Evolutionary conservation across 768 basidiomycete genomes (phyloP).

Genomic region (Mycena filopes): DNA sequence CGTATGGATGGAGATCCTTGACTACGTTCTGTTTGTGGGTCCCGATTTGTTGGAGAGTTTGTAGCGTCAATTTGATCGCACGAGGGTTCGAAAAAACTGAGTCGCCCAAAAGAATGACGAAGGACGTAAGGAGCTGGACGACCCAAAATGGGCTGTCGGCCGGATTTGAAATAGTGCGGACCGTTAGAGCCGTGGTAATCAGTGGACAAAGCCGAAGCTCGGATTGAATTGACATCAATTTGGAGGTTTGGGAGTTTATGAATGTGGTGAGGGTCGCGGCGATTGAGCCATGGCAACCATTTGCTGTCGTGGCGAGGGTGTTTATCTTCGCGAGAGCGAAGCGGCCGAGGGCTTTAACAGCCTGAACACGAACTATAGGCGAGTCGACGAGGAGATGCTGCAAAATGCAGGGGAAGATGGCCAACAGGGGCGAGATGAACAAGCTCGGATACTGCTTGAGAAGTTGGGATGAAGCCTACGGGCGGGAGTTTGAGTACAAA

Average conservation of each 20-base stretch:
- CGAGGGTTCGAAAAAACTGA: conserved; percentile 53
- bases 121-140: conserved; percentile 53
- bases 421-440: conserved; percentile 60
- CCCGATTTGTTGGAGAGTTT: conserved; percentile 45
- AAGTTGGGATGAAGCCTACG: conserved; percentile 48
- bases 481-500: conserved; percentile 1
- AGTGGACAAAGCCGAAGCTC: conserved; percentile 38
- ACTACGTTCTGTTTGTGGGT: conserved; percentile 48
- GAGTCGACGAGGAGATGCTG: conserved; percentile 42
- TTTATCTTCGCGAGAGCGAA: conserved; percentile 57
- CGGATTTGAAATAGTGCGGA: conserved; percentile 31
- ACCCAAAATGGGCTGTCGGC: conserved; percentile 55
- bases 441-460: conserved; percentile 53
- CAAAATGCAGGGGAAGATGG: conserved; percentile 56
- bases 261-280: conserved; percentile 20
- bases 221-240: conserved; percentile 8
- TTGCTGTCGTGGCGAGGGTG: conserved; percentile 17
- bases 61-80: conserved; percentile 50
- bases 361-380: conserved; percentile 54
- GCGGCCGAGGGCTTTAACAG: conserved; percentile 67
- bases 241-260: conserved; percentile 20
- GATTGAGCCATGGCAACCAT: conserved; percentile 21
- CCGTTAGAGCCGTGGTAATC: conserved; percentile 42
- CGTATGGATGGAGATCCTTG: conserved; percentile 51
- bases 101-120: conserved; percentile 59